Percentiles rank a stretch among this genome's conserved stretches.
phyloP scores from a whole-genome alignment of 192 early-diverging fungal species.

The Dissophora ornata region DNA sequence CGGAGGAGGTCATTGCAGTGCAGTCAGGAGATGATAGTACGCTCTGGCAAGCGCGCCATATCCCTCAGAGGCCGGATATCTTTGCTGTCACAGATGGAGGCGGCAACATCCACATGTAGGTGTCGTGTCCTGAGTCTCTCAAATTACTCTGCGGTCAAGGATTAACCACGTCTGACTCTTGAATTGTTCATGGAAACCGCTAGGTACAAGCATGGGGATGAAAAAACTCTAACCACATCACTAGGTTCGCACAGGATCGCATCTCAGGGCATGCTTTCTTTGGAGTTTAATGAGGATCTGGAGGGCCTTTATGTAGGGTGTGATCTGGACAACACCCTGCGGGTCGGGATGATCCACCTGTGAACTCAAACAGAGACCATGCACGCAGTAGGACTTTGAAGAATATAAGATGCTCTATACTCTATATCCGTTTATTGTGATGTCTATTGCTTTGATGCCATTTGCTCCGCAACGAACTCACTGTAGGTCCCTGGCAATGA shows the following conservation, averaged over 20 bases:
- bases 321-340: constrained; percentile 31
- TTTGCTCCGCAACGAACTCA: constrained; percentile 32
- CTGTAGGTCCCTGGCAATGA: constrained; percentile 14
- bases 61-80: constrained; percentile 28
- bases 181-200: no score
- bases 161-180: no score
- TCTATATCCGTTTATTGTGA: not conserved
- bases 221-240: not conserved
- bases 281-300: constrained; percentile 44
- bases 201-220: constrained; percentile 27
- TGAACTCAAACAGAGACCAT: not conserved
- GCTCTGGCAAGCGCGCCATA: constrained; percentile 38
- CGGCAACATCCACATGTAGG: constrained; percentile 38
- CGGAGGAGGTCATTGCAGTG: constrained; percentile 8
- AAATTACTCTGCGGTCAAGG: not conserved
- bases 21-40: constrained; percentile 40
- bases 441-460: constrained; percentile 8
- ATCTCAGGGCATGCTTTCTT: constrained; percentile 19
- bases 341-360: constrained; percentile 26
- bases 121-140: not conserved
- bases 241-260: constrained; percentile 7
- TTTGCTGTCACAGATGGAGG: constrained; percentile 39
- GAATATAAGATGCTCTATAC: not conserved
- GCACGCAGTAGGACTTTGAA: not conserved
- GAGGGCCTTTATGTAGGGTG: constrained; percentile 40